Base-by-base conservation (phyloP, 1,139 yeast genomes). In the Blastobotrys apis region DNA sequence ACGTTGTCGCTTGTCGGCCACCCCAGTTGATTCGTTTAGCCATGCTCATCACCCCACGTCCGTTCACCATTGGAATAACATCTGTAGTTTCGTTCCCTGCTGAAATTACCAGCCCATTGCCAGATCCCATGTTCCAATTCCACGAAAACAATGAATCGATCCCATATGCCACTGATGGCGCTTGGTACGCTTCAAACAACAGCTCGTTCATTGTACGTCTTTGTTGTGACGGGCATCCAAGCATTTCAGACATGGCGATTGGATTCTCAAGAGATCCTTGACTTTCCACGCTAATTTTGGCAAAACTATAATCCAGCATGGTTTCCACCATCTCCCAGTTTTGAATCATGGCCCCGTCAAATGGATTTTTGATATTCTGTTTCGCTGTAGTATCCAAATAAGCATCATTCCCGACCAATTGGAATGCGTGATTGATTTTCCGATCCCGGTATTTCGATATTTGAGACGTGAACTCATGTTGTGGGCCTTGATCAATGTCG, bases 291-390 rank as follows among this genome's bases (percentile, higher is more conserved):
- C 53, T 47, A 42, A 92, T 60, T 62, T 85, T 94, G 47, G 80
- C 77, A 60, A 92, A 83, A 0, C 92, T 72, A 59, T 88, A 92
- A 61, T 92, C 97, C 45, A 94, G 63, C 45, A 92, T 76, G 45
- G 73, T 75, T 61, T 94, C 98, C 6, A 84, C 75, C 47, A 82
- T 78, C 48, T 94, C 98, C 97, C 98, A 94, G 62, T 90, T 92
- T 23, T 94, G 81, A 30, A 92, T 71, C 54, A 87, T 67, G 2
- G 87, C 77, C 0, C 95, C 96, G 63, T 94, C 98, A 60, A 77
- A 92, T 0, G 97, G 96, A 3, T 85, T 72, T 56, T 78, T 80
- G 38, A 86, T 75, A 40, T 83, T 80, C 22, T 85, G 74, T 51
- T 81, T 75, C 37, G 84, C 74, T 5, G 82, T 68, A 5, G 80